A percentile compares a stretch with the other conserved stretches of the same genome.
Evolutionary conservation across 202 grass and related monocot genomes (phyloP).

Genomic region (Brachypodium distachyon): DNA sequence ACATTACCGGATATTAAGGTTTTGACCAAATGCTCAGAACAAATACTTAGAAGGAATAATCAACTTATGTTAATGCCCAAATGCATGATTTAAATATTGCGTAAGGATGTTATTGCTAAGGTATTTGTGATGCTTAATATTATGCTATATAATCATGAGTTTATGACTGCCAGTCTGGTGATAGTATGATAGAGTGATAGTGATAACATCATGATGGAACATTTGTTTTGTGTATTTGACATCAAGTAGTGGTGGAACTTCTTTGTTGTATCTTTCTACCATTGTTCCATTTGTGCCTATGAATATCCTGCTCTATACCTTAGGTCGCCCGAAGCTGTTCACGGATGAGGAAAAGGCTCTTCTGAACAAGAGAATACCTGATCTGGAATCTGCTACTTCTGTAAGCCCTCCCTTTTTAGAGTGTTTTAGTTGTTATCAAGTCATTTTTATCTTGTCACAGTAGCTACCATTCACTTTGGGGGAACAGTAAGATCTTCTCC

Average conservation of each 20-base stretch:
- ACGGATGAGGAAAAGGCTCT: conserved; percentile 67
- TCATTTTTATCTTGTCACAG: neutral
- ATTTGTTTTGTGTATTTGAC: neutral
- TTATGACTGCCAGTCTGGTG: neutral
- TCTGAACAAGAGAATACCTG: conserved; percentile 76
- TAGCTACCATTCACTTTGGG: neutral
- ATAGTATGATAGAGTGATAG: neutral
- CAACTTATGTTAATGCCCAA: neutral
- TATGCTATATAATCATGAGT: neutral
- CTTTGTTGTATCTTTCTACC: neutral
- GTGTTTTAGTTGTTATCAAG: neutral
- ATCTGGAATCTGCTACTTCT: conserved; percentile 61
- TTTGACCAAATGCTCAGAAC: neutral
- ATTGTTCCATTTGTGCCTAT: neutral
- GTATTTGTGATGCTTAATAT: neutral
- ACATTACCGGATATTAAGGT: neutral
- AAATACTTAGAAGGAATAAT: neutral
- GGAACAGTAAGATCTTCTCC: neutral
- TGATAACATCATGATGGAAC: neutral
- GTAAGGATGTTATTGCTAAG: neutral
- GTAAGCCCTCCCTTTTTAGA: conserved; percentile 34
- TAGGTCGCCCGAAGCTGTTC: conserved; percentile 64
- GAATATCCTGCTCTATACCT: neutral
- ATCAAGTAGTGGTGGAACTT: neutral
- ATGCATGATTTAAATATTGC: neutral